Base-by-base conservation (phyloP, 2,329 filamentous ascomycete genomes). In the Fusarium pseudocircinatum region DNA sequence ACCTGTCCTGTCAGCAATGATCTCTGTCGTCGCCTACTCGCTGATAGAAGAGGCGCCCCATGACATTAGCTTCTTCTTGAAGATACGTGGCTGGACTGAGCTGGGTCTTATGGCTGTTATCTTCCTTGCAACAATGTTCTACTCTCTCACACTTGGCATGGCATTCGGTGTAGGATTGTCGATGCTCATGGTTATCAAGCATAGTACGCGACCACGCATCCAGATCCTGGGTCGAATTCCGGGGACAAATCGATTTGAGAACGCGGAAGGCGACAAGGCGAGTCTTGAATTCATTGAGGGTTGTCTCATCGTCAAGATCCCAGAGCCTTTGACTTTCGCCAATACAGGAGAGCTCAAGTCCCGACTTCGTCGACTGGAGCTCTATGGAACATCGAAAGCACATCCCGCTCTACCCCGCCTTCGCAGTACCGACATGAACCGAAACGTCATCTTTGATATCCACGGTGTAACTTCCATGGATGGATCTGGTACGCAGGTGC, bases 401-500 rank as follows among this genome's bases (percentile, higher is more conserved):
- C 96, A 98, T 77, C 96, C 96, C 0, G 95, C 95, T 0, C 86
- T 98, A 24, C 96, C 96, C 2, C 89, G 93, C 6, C 87, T 97
- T 20, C 89, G 95, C 9, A 86, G 88, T 32, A 88, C 91, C n/a
- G 92, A 96, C 69, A 91, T 94, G 78, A 98, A 98, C 80, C 90
- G 91, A 75, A 98, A 97, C 79, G 87, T 99, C 81, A 95, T 99
- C 70, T 98, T 99, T 78, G 96, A 99, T 80, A 95, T 98, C 13
- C 96, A 98, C 76, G 96, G 96, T n/a, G 96, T 99, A 7, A 97
- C 95, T 0, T 93, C 93, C 34, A 91, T 99, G 77, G 96, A 99
- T 80, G 96, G 95, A 11, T 97, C 95, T 0, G 96, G 96, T 3
- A 93, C 94, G 1, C 96, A 98, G 83, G 96, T 98, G 1, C 86